Evolutionary conservation across 495 filamentous ascomycete genomes (phyloP), one percentile per base, ranked within the genome.

Genomic region (Pseudomonodictys pantanalensis): DNA sequence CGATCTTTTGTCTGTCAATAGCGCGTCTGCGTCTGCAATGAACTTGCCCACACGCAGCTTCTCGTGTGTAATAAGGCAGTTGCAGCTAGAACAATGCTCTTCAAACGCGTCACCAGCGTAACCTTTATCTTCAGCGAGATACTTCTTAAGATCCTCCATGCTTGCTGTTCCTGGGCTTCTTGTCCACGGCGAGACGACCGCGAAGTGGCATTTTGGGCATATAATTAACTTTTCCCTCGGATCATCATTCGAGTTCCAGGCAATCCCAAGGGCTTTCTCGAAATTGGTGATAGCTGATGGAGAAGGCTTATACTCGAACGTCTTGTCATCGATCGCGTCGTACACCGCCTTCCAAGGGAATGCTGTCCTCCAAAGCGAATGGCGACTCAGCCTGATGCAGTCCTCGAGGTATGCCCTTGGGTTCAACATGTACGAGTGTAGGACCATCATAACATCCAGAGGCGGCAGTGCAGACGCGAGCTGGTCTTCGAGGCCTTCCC

Each of bases 401-500:
- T 95, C 91, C 64, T 95, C 90, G 2, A 90, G 79, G 68, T 85
- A 95, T 41, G 76, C 75, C 25, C 87, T 76, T 1, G 91, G 91
- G 60, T 92, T 95, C 2, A 96, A 80, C 84, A 91, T 85, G 63
- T 90, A 88, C 0, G 87, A 76, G 71, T 96, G 91, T 89, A 88
- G 93, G 0, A 95, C 89, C 89, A 96, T 90, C 42, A 96, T 72
- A 2, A 96, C 83, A 69, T 96, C 90, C 5, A 75, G 61, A 2
- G 72, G 73, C 0, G 73, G 73, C 17, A 71, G 26, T 10, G 49
- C 39, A 15, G 56, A 47, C 6, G 10, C 22, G 3, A 58, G 49
- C 2, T 10, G 5, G 2, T 44, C 26, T 9, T 50, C 44, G 15
- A 67, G 18, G 5, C 52, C 41, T 17, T 30, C 15, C 18, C 51